Percentiles rank a stretch among this genome's conserved stretches.
Conservation (phyloP, 176 grass and related monocot genomes). For the Aegilops sharonensis region DNA sequence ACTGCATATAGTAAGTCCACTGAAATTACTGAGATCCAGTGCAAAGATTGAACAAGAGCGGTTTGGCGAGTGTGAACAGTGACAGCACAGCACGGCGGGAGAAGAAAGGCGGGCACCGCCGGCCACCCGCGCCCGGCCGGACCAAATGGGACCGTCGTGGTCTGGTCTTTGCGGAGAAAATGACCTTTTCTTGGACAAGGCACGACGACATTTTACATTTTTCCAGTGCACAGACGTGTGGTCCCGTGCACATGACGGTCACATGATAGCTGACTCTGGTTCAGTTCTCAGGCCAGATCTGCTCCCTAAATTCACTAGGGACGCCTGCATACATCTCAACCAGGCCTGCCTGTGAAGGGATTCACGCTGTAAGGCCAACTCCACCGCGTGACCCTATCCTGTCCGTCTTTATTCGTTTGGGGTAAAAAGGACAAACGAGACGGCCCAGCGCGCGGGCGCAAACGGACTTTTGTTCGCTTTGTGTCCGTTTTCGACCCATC, state of each 20-base stretch:
- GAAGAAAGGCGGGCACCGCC: background rate
- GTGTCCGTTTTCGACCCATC: too few relatives aligned
- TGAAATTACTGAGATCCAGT: background rate
- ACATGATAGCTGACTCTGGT: background rate
- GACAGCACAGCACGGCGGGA: background rate
- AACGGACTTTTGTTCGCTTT: too few relatives aligned
- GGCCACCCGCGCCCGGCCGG: background rate
- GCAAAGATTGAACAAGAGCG: background rate
- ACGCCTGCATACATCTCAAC: too few relatives aligned
- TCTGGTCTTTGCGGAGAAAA: conserved; percentile 18
- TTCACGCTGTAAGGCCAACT: too few relatives aligned
- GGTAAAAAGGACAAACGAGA: too few relatives aligned
- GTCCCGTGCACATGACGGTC: background rate
- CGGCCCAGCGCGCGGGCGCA: too few relatives aligned
- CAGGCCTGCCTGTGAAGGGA: too few relatives aligned
- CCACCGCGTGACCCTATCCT: too few relatives aligned
- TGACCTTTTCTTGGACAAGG: background rate
- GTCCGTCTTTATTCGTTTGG: too few relatives aligned
- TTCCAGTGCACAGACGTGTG: background rate
- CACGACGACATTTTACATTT: background rate
- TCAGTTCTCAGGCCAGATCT: too few relatives aligned
- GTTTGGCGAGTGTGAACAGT: conserved; percentile 32
- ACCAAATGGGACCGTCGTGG: background rate
- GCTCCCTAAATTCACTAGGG: too few relatives aligned
- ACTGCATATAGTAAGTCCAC: background rate